A percentile compares a stretch with the other conserved stretches of the same genome.
Evolutionary conservation across 2,329 filamentous ascomycete genomes (phyloP).

Genomic region (Daldinia sp.): DNA sequence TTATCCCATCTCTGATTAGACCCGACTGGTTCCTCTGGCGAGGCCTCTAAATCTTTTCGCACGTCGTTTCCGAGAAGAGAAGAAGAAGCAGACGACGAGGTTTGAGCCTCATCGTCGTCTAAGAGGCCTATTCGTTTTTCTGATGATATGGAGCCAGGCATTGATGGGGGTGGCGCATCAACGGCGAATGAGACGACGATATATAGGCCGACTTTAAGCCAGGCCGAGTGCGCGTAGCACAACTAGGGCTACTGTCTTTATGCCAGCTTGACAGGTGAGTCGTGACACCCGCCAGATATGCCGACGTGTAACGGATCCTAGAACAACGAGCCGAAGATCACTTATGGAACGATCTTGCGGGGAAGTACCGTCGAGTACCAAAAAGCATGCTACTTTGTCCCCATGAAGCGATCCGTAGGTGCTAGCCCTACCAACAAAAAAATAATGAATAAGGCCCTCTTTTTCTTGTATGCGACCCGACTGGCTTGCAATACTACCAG

Average conservation of each 20-base stretch:
- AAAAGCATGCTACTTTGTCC: constrained; percentile 19
- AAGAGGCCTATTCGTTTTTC: constrained; percentile 35
- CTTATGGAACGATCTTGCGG: constrained; percentile 9
- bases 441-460: neutral
- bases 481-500: neutral
- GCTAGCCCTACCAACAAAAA: constrained; percentile 14
- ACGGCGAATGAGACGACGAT: constrained; percentile 9
- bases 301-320: neutral
- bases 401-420: constrained; percentile 10
- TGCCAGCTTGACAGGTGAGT: constrained; percentile 22
- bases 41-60: constrained; percentile 30
- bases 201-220: constrained; percentile 15
- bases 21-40: constrained; percentile 9
- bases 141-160: constrained; percentile 37
- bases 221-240: constrained; percentile 27
- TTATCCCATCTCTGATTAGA: constrained; percentile 26
- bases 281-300: constrained; percentile 16
- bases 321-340: neutral
- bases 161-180: constrained; percentile 30
- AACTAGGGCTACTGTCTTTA: constrained; percentile 22
- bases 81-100: constrained; percentile 32
- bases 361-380: constrained; percentile 7
- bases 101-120: constrained; percentile 33
- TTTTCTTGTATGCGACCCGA: constrained; percentile 13
- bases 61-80: constrained; percentile 35